Evolutionary conservation across 2,329 filamentous ascomycete species (phyloP), one percentile per base, ranked within the genome.

Genomic region (Clathrospora elynae): DNA sequence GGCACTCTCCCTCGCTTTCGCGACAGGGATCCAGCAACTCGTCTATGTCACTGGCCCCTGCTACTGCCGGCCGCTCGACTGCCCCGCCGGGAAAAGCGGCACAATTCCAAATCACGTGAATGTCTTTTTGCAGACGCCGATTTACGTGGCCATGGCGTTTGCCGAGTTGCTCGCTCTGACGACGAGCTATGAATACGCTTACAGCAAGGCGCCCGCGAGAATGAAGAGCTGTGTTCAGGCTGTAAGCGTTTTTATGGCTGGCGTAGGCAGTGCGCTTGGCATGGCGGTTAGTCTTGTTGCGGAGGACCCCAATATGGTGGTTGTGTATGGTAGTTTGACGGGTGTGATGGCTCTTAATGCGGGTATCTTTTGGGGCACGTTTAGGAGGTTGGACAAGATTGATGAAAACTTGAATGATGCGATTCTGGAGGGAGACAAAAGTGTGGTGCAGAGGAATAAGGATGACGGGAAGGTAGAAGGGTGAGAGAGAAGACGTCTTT

Each of bases 111-210:
- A 74, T 25, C 24, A 63, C 2, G 51, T 74, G 10, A 63, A 44
- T 11, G 60, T 74, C 3, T 71, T 64, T 57, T 26, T 68, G 1
- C 72, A 75, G 38, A 34, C 63, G 2, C 72, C 72, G 0, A 49
- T 67, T 0, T 71, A 72, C 38, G 51, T 73, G 11, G 33, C 62
- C 1, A 52, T 71, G 0, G 68, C 68, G 0, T 33, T 72, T 3
- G 69, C 62, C 0, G 73, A 75, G 55, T 70, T 75, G 20, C 61
- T 76, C 7, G 67, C 64, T 2, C 56, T 70, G 19, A 62, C 68
- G 5, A 72, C 73, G 0, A 58, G 61, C 2, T 65, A 58, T 16
- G 72, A 75, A 45, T 74, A 71, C 41, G 60, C 67, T 0, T 76
- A 73, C 46, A 59, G 52, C 28, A 55, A 71, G 20, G 67, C 73